These are phyloP conservation scores for Nitzschia putrida DNA, from an alignment of 108 stramenopile genomes.

Conservation along the genomic window DNA sequence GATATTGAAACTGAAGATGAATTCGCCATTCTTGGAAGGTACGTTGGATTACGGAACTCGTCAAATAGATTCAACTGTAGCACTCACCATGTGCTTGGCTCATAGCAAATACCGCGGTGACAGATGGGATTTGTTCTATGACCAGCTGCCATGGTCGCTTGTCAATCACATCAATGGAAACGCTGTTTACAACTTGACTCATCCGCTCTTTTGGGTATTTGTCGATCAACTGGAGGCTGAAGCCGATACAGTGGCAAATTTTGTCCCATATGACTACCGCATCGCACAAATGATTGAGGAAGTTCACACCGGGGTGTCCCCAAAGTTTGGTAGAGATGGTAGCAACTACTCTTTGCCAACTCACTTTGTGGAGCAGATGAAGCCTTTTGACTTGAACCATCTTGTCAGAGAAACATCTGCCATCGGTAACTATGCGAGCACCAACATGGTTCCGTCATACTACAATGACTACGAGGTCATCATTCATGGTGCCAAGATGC, in stretches of 20 bases:
- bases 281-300: conserved; percentile 77
- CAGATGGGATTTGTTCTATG: conserved; percentile 74
- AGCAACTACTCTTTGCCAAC: neutral
- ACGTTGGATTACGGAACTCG: conserved; percentile 6
- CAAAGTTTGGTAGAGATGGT: conserved; percentile 43
- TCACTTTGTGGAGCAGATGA: neutral
- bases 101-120: conserved; percentile 54
- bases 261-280: conserved; percentile 69
- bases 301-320: conserved; percentile 29
- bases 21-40: conserved; percentile 74
- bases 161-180: conserved; percentile 75
- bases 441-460: conserved; percentile 68
- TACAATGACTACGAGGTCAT: conserved; percentile 58
- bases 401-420: conserved; percentile 51
- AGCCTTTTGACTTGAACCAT: neutral
- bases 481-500: conserved; percentile 71
- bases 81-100: neutral
- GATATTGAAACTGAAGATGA: conserved; percentile 50
- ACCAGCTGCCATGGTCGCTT: conserved; percentile 59
- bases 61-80: neutral
- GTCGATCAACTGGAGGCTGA: conserved; percentile 69
- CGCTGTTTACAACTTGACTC: conserved; percentile 72
- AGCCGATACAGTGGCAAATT: conserved; percentile 64
- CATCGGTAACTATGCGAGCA: conserved; percentile 74
- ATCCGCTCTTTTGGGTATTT: conserved; percentile 56